Conservation (phyloP, 2,329 filamentous ascomycete genomes). For the Claviceps spartinae region DNA sequence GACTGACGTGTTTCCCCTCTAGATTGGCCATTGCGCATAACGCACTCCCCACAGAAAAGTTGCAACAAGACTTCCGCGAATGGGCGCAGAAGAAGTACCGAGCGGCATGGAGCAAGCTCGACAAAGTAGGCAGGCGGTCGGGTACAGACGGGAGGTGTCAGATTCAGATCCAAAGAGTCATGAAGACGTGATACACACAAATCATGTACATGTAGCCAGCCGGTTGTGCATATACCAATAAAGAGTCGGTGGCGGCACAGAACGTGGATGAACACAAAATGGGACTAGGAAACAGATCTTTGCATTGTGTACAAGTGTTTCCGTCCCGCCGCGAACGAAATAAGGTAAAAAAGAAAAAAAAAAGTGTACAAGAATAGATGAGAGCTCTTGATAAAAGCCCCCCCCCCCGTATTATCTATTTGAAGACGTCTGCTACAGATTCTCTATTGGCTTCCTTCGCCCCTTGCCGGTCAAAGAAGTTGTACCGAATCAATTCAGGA, state of each 20-base stretch:
- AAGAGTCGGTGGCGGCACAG: slow-evolving; percentile 2
- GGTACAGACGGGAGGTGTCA: slow-evolving; percentile 31
- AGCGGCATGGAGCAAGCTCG: slow-evolving; percentile 53
- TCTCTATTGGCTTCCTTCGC: no score
- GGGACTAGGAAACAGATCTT: background rate
- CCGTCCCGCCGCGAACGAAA: no score
- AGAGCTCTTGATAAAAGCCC: no score
- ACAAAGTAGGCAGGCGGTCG: slow-evolving; percentile 34
- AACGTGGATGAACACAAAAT: background rate
- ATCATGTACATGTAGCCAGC: background rate
- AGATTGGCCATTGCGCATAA: slow-evolving; percentile 70
- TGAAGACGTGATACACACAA: slow-evolving; percentile 28
- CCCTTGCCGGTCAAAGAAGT: slow-evolving; percentile 15
- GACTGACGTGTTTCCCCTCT: background rate
- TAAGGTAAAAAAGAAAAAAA: no score
- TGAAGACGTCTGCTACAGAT: no score
- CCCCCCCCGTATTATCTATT: no score
- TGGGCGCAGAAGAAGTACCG: slow-evolving; percentile 63
- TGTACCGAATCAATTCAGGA: slow-evolving; percentile 56
- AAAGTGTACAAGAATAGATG: no score
- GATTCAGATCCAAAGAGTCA: slow-evolving; percentile 35
- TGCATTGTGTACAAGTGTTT: no score
- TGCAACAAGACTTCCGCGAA: slow-evolving; percentile 55
- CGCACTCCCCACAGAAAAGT: slow-evolving; percentile 48
- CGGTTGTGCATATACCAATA: slow-evolving; percentile 15